A percentile compares a stretch with the other conserved stretches of the same genome.
Conservation (phyloP, 208 protist genomes). For the Tritrichomonas foetus region DNA sequence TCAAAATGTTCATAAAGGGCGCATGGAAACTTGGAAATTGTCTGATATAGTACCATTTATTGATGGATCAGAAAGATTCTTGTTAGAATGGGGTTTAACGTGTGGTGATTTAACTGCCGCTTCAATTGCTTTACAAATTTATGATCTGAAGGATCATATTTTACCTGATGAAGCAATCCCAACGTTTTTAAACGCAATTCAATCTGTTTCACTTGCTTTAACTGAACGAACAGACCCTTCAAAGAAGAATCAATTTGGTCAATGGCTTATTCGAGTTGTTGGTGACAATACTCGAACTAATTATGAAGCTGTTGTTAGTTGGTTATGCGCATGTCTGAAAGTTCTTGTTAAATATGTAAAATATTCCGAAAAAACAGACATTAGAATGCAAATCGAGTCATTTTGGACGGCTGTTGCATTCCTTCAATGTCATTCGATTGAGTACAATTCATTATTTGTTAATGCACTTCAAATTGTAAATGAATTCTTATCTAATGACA, state of each 20-base stretch:
- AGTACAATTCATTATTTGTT: background rate
- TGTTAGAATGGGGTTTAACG: background rate
- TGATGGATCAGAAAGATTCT: background rate
- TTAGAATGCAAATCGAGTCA: background rate
- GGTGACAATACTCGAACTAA: background rate
- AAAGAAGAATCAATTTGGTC: background rate
- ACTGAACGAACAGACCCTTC: background rate
- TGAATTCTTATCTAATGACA: background rate
- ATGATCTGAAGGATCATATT: background rate
- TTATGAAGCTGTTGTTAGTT: background rate
- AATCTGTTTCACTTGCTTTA: background rate
- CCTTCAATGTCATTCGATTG: background rate
- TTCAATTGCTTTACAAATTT: background rate
- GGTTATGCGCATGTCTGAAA: too few relatives aligned
- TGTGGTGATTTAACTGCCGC: background rate
- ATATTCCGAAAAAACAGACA: background rate
- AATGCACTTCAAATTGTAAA: background rate
- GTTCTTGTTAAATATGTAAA: background rate
- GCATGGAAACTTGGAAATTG: background rate
- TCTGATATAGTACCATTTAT: background rate
- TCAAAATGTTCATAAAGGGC: too few relatives aligned
- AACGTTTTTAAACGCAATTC: background rate
- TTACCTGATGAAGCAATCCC: background rate
- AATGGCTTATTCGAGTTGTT: background rate
- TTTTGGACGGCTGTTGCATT: constrained; percentile 3